A percentile compares a stretch with the other conserved stretches of the same genome.
phyloP scores from a whole-genome alignment of 2,329 filamentous ascomycete species.

The Stemphylium beticola region DNA sequence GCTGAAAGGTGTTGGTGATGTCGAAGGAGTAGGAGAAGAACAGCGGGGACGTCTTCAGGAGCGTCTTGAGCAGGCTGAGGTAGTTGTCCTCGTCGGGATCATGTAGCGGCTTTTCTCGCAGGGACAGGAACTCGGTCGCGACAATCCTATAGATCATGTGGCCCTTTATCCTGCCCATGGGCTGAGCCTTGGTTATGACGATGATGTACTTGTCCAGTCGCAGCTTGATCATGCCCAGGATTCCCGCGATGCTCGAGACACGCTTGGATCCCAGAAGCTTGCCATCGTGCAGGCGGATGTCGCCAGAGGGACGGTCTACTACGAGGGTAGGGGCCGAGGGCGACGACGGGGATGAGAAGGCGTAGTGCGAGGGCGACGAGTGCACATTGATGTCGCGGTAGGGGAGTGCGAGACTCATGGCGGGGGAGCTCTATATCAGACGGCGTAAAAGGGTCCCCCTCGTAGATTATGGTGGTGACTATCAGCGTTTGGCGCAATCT shows the following conservation, averaged over 20 bases:
- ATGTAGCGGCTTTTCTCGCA: conserved; percentile 88
- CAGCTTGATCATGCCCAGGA: conserved; percentile 90
- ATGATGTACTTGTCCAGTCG: conserved; percentile 97
- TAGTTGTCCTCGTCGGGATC: conserved; percentile 96
- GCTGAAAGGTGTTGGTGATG: conserved; percentile 95
- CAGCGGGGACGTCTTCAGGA: conserved; percentile 85
- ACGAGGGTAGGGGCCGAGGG: conserved; percentile 86
- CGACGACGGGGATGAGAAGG: conserved; percentile 94
- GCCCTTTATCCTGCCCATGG: conserved; percentile 88
- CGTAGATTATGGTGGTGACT: conserved; percentile 2
- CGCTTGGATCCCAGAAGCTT: conserved; percentile 77
- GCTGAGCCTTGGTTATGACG: conserved; percentile 91
- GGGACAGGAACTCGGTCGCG: conserved; percentile 88
- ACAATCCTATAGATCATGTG: conserved; percentile 96
- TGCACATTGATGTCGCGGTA: conserved; percentile 98
- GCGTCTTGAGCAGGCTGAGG: conserved; percentile 77
- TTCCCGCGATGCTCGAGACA: conserved; percentile 93
- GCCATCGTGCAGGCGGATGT: conserved; percentile 83
- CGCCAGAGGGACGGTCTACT: conserved; percentile 89
- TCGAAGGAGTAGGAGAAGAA: conserved; percentile 99
- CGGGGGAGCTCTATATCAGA: not conserved
- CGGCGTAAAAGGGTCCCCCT: not conserved
- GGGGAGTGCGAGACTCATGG: conserved; percentile 66
- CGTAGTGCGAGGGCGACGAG: conserved; percentile 88
- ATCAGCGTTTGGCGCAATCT: conserved; percentile 3